Evolutionary conservation across 495 filamentous ascomycete species (phyloP).

Genomic region (Podospora sp.): DNA sequence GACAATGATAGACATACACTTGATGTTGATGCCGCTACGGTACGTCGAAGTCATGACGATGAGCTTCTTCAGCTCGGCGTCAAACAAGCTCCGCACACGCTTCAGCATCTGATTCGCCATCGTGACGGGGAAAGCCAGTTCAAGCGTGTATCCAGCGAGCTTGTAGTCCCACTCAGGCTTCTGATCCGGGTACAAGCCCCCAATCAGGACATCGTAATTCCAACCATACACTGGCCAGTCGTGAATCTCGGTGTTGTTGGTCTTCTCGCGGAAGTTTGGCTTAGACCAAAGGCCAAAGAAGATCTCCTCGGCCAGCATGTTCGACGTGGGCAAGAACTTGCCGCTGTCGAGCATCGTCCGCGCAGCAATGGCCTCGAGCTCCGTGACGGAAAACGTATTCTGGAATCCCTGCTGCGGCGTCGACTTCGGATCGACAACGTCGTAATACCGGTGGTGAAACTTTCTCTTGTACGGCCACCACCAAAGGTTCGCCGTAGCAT

Average conservation of each 20-base stretch:
- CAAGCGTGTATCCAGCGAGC: conserved; percentile 49
- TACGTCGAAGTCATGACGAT: conserved; percentile 52
- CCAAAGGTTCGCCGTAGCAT: conserved; percentile 55
- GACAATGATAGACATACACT: conserved; percentile 32
- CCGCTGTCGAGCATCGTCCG: conserved; percentile 48
- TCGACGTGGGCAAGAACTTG: conserved; percentile 50
- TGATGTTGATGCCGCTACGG: conserved; percentile 56
- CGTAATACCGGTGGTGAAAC: conserved; percentile 56
- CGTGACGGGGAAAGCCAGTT: conserved; percentile 53
- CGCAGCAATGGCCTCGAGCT: conserved; percentile 45
- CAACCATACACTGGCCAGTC: conserved; percentile 55
- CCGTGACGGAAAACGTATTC: conserved; percentile 53
- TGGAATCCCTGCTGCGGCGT: conserved; percentile 52
- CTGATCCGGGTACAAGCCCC: conserved; percentile 51
- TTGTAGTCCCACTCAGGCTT: conserved; percentile 53
- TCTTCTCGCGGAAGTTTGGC: conserved; percentile 56
- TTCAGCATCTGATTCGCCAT: conserved; percentile 52
- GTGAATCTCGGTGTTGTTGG: conserved; percentile 41
- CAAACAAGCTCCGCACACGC: conserved; percentile 48
- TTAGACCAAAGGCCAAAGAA: conserved; percentile 49
- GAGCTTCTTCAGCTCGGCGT: conserved; percentile 45
- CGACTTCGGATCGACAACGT: conserved; percentile 42
- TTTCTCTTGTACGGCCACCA: conserved; percentile 55
- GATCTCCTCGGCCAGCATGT: conserved; percentile 52
- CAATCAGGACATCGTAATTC: conserved; percentile 56